These are phyloP conservation scores for Pouteria glomerata DNA, from an alignment of 148 eudicot species.

Conservation along the genomic window DNA sequence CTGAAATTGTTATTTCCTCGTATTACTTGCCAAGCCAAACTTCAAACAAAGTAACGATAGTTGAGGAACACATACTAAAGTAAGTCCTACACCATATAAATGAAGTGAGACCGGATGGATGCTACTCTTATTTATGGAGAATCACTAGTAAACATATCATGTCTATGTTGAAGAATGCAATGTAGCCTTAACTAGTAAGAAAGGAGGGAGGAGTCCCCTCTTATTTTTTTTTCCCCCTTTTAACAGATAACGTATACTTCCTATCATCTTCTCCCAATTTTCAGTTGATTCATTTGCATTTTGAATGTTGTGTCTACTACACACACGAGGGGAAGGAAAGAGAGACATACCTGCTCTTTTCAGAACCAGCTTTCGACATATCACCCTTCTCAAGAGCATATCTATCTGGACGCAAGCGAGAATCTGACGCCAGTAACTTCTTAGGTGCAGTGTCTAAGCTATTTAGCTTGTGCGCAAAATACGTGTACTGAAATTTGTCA, in stretches of 20 bases:
- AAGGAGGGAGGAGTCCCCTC: too few relatives aligned
- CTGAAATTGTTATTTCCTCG: not conserved
- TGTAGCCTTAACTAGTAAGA: too few relatives aligned
- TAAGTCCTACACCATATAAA: too few relatives aligned
- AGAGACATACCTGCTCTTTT: conserved; percentile 66
- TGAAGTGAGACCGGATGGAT: too few relatives aligned
- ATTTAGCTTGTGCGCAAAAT: conserved; percentile 81
- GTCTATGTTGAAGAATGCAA: too few relatives aligned
- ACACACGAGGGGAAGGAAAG: conserved; percentile 18
- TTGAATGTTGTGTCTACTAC: not conserved
- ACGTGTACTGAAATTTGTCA: conserved; percentile 73
- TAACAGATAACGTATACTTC: not conserved
- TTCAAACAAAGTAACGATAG: not conserved
- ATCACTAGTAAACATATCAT: not conserved
- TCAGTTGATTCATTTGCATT: not conserved
- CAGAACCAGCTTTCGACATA: conserved; percentile 71
- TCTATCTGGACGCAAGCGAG: conserved; percentile 85
- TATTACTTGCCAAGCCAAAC: not conserved
- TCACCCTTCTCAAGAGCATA: conserved; percentile 87
- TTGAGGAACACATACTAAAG: too few relatives aligned
- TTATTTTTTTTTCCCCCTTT: too few relatives aligned
- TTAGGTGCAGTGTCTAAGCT: conserved; percentile 82
- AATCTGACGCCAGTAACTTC: conserved; percentile 75
- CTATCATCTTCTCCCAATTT: not conserved
- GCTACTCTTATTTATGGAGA: too few relatives aligned